Evolutionary conservation across 805 yeast genomes (phyloP).

Genomic region (Candida caryicola): DNA sequence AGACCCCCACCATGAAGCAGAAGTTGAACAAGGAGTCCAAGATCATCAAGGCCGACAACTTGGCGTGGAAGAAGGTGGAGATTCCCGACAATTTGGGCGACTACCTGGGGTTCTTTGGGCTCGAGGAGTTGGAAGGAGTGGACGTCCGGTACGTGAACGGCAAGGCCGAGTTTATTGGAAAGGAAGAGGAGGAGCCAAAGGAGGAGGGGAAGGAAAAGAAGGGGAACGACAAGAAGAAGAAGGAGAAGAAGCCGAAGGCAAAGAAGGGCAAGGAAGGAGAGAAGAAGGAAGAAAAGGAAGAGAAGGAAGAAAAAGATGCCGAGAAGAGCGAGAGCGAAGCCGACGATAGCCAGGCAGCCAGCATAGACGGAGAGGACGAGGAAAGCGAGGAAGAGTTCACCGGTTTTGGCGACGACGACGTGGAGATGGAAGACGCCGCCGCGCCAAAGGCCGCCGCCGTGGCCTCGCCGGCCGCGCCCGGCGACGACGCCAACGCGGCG

Average conservation of each 20-base stretch:
- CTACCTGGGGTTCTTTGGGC: constrained; percentile 86
- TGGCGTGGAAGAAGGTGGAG: constrained; percentile 79
- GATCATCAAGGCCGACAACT: constrained; percentile 47
- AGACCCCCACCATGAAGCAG: constrained; percentile 27
- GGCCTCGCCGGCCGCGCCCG: neutral
- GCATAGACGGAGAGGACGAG: constrained; percentile 20
- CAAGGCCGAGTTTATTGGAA: constrained; percentile 49
- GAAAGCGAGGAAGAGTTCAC: constrained; percentile 28
- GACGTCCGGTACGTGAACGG: constrained; percentile 76
- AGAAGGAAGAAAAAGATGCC: constrained; percentile 19
- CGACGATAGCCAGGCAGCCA: constrained; percentile 13
- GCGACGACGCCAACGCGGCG: constrained; percentile 11
- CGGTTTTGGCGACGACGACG: constrained; percentile 22
- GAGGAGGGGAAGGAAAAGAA: constrained; percentile 25
- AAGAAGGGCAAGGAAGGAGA: constrained; percentile 4
- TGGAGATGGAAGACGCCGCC: constrained; percentile 8
- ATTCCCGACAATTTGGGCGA: constrained; percentile 83
- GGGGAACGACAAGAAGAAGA: constrained; percentile 14
- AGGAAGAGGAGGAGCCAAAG: constrained; percentile 31
- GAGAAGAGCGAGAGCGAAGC: constrained; percentile 17
- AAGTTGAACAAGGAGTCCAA: constrained; percentile 31
- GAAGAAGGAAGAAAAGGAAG: constrained; percentile 10
- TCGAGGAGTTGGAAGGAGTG: constrained; percentile 94
- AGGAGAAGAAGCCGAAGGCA: constrained; percentile 9
- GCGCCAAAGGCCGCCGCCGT: constrained; percentile 8